A percentile compares a stretch with the other conserved stretches of the same genome.
Conservation (phyloP, 257 asterid genomes). For the Leptodermis oblonga region DNA sequence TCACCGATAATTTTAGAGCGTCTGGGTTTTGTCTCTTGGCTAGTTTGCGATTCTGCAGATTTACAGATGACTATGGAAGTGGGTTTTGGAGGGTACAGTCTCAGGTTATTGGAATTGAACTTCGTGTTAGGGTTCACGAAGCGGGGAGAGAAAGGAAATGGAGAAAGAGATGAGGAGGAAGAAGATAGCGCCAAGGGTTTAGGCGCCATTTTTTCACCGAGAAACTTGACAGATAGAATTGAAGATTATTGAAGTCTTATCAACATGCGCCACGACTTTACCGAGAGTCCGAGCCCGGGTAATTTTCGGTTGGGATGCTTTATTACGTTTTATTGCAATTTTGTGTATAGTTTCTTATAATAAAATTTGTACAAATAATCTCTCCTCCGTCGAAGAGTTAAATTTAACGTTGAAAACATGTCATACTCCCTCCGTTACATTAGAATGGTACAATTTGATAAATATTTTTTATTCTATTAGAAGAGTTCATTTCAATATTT, state of each 20-base stretch:
- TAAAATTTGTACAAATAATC: no score
- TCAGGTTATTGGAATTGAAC: constrained; percentile 15
- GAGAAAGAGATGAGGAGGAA: constrained; percentile 31
- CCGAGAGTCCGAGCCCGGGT: not conserved
- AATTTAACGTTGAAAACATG: no score
- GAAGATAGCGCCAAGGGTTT: constrained; percentile 46
- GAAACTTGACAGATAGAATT: not conserved
- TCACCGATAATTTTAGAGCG: not conserved
- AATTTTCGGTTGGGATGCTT: no score
- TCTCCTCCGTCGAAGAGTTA: no score
- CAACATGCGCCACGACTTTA: not conserved
- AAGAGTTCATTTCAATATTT: no score
- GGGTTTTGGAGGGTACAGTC: constrained; percentile 24
- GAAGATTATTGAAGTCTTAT: not conserved
- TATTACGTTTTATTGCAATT: no score
- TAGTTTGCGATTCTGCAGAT: constrained; percentile 30
- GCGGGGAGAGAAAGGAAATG: constrained; percentile 25
- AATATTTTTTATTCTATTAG: no score
- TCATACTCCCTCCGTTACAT: no score
- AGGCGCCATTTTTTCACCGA: constrained; percentile 42
- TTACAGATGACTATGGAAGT: constrained; percentile 35
- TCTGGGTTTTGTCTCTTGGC: constrained; percentile 18
- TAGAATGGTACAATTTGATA: no score
- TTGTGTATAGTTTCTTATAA: no score
- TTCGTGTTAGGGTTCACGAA: constrained; percentile 25